These are phyloP conservation scores for Zostera marina DNA, from an alignment of 116 monocot species.

Conservation along the genomic window DNA sequence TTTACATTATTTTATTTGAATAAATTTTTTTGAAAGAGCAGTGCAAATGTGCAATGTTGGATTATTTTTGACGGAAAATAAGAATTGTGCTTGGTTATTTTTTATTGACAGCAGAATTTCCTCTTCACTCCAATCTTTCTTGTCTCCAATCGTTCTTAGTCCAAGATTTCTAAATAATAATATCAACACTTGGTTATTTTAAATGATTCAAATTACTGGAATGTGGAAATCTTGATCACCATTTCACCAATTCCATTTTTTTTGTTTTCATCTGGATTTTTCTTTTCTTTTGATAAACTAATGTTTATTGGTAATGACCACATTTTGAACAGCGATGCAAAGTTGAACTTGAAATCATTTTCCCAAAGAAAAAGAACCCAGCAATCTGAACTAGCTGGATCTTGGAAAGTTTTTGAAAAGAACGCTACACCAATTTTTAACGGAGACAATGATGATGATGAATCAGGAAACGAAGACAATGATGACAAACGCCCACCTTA, in stretches of 20 bases:
- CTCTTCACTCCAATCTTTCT: too few relatives aligned
- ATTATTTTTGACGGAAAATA: too few relatives aligned
- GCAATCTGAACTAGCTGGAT: constrained; percentile 68
- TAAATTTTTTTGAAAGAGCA: too few relatives aligned
- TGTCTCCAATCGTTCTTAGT: too few relatives aligned
- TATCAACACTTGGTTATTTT: too few relatives aligned
- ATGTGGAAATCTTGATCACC: neutral
- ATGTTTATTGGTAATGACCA: neutral
- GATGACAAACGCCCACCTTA: constrained; percentile 28
- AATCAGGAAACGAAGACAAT: constrained; percentile 12
- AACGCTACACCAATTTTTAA: constrained; percentile 70
- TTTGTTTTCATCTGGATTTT: neutral
- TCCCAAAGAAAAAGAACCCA: constrained; percentile 59
- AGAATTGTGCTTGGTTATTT: too few relatives aligned
- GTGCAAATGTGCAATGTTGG: too few relatives aligned
- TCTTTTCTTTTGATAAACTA: neutral
- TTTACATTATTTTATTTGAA: too few relatives aligned
- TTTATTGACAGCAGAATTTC: too few relatives aligned
- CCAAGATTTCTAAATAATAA: too few relatives aligned
- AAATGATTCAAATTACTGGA: too few relatives aligned
- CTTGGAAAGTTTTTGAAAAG: constrained; percentile 85
- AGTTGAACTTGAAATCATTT: constrained; percentile 51
- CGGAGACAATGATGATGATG: constrained; percentile 11
- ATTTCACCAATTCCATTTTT: neutral
- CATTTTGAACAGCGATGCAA: constrained; percentile 27